Evolutionary conservation across 78 protist species (phyloP).

Genomic region (Dictyostelium intermedium): DNA sequence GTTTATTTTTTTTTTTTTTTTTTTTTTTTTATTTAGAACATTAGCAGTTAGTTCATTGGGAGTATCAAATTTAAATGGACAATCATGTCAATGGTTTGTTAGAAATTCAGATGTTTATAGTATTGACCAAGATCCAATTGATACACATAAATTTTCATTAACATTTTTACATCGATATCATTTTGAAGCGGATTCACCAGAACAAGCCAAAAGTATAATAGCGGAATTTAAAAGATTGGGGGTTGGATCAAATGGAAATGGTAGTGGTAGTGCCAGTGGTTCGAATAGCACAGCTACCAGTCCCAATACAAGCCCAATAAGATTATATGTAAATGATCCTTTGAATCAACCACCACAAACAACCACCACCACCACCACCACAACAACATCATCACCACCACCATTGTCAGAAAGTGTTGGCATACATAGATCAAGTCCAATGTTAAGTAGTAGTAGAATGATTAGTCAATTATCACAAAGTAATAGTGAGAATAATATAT

Average conservation of each 20-base stretch:
- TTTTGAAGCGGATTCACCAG: constrained; percentile 63
- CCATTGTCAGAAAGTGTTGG: background rate
- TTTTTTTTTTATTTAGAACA: constrained; percentile 5
- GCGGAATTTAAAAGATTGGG: constrained; percentile 29
- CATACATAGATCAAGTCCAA: background rate
- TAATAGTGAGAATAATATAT: background rate
- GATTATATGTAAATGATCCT: background rate
- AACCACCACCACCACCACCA: background rate
- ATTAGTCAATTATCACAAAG: background rate
- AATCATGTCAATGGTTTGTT: constrained; percentile 63
- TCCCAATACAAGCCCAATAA: background rate
- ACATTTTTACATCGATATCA: constrained; percentile 56
- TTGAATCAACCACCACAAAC: background rate
- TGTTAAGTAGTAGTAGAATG: constrained; percentile 20
- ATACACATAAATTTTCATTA: constrained; percentile 42
- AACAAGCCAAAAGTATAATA: constrained; percentile 55
- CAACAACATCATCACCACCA: background rate
- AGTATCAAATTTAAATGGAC: constrained; percentile 62
- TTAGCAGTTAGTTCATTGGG: constrained; percentile 52
- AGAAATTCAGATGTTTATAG: constrained; percentile 49
- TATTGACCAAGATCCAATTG: constrained; percentile 1
- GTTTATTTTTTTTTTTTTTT: too few species aligned
- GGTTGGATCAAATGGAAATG: background rate
- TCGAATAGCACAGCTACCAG: background rate
- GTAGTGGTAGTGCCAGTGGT: background rate